Evolutionary conservation across 1,284 basidiomycete species (phyloP), one percentile per base, ranked within the genome.

Genomic region (Omphalotus olearius): DNA sequence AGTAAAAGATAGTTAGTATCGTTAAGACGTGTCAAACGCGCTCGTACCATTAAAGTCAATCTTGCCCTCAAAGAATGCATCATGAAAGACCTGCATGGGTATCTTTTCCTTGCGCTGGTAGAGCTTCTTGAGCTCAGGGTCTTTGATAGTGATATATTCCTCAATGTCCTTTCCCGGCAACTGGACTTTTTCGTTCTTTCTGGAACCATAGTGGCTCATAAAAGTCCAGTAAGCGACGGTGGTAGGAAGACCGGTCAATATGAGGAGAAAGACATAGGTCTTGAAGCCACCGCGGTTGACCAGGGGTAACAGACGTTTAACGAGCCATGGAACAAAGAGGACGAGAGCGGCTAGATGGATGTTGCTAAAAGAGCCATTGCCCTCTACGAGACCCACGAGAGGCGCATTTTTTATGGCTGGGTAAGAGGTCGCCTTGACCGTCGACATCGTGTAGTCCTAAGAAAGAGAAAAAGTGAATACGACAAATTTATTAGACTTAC

Each of bases 51-150:
- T 98, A 68, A 98, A 89, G 57, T 98, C 93, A 57, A 96, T 85
- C 75, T 98, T 98, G 57, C 88, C 88, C 56, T 96, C 94, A 71
- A 99, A 98, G 75, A 91, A 99, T 57, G 93, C 91, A 74, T 99
- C 97, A 68, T 99, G 89, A 79, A 98, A 97, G 59, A 91, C 73
- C 73, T 99, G 94, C 87, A 98, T 97, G 45, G 95, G 95, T 58
- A 99, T 98, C 73, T 98, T 98, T 67, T 88, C 85, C 68, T 82
- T 83, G 60, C 82, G 83, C 47, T 83, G 71, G 75, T 94, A 98
- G 61, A 85, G 78, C 25, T 77, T 75, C 72, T 83, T 88, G 63
- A 99, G 78, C 56, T 84, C 85, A 1, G 74, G 69, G 73, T 98
- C 93, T 60, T 92, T 87, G 73, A 98, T 88, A 50, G 85, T 88